Evolutionary conservation across 2,329 filamentous ascomycete species (phyloP).

Genomic region (Chaetoscypha palmicola): DNA sequence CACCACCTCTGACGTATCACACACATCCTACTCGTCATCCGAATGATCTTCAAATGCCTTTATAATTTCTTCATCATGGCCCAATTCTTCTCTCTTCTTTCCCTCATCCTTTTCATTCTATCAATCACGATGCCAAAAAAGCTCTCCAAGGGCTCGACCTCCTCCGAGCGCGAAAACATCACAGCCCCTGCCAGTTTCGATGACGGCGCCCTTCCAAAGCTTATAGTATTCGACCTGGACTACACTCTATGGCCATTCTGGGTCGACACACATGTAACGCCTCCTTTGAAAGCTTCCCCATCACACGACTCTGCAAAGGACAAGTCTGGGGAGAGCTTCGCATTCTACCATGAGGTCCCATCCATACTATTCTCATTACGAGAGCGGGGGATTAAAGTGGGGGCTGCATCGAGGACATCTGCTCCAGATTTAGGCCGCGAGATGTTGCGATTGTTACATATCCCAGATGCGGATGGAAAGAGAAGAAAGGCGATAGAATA

Average conservation of each 20-base stretch:
- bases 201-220: conserved; percentile 37
- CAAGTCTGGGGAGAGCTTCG: conserved; percentile 56
- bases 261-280: conserved; percentile 86
- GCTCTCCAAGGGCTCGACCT: conserved; percentile 13
- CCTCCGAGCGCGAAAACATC: conserved; percentile 8
- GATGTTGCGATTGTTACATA: conserved; percentile 68
- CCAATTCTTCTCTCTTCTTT: too few relatives aligned
- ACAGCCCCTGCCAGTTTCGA: conserved; percentile 23
- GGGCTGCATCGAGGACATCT: conserved; percentile 72
- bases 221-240: conserved; percentile 92
- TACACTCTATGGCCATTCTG: conserved; percentile 99
- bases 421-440: conserved; percentile 74
- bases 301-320: conserved; percentile 41
- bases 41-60: too few relatives aligned
- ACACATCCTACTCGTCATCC: too few relatives aligned
- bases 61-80: too few relatives aligned
- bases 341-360: conserved; percentile 66
- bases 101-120: conserved; percentile 8
- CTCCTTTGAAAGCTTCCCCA: conserved; percentile 53
- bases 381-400: conserved; percentile 46
- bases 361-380: conserved; percentile 52
- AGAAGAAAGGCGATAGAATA: conserved; percentile 44
- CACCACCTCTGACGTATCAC: too few relatives aligned
- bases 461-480: conserved; percentile 34
- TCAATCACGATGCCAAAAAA: conserved; percentile 24